phyloP scores from a whole-genome alignment of 257 asterid species.

The Solanum chilense region DNA sequence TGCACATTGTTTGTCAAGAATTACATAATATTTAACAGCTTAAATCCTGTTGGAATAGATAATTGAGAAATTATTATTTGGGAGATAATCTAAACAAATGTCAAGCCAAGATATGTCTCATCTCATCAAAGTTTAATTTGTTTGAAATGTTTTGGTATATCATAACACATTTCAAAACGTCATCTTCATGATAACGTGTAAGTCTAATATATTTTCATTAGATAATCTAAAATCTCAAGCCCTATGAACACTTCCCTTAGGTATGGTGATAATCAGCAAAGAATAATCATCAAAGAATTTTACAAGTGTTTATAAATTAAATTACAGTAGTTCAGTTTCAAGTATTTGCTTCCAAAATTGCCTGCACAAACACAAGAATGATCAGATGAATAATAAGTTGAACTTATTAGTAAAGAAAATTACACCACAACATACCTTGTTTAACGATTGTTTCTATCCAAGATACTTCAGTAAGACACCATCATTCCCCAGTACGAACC shows the following conservation, averaged over 20 bases:
- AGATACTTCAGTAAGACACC: conserved; percentile 91
- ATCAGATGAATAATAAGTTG: not conserved
- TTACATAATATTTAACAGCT: not conserved
- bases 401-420: not conserved
- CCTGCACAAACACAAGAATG: not conserved
- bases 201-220: not conserved
- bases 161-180: not conserved
- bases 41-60: not conserved
- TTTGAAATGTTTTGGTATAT: not conserved
- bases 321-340: not conserved
- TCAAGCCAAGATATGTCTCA: not conserved
- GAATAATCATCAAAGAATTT: not conserved
- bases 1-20: not conserved
- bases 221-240: not conserved
- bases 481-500: conserved; percentile 89
- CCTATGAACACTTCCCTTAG: not conserved
- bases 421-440: not conserved
- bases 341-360: not conserved
- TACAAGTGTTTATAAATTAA: not conserved
- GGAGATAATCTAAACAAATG: not conserved
- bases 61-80: not conserved
- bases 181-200: not conserved
- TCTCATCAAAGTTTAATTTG: not conserved
- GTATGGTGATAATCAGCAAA: not conserved
- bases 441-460: conserved; percentile 32